Base-by-base conservation (phyloP, 352 stramenopile species). In the Phytopythium kandeliae region DNA sequence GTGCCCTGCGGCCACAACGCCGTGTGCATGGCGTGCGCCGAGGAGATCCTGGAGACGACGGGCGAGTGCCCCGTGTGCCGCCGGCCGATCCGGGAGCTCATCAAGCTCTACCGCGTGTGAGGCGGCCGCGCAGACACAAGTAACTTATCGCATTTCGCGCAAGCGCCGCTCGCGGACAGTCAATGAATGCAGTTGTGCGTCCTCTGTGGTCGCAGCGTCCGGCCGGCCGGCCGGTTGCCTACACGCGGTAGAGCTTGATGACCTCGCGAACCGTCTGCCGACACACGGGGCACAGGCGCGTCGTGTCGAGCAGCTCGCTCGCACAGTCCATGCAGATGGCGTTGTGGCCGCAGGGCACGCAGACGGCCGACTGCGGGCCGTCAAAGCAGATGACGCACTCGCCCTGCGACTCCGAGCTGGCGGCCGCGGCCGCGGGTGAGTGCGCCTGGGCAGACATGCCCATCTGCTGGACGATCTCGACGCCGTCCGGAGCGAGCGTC, bases 351-450 rank as follows among this genome's bases (percentile, higher is more conserved):
- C 85, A 95, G 0, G 85, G 85, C 19, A 95, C 80, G 35, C 82
- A 92, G 6, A 93, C 82, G 0, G 78, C 84, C 16, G 69, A 56
- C 56, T 92, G 76, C 19, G 77, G 73, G 0, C 67, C 78, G 51
- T 95, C 85, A 59, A 93, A 92, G 63, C 85, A 93, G 30, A 95
- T 85, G 0, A 95, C 66, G 45, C 85, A 95, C 51, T 95, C 85
- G 44, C 62, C 56, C 13, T 42, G 22, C 7, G 10, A 54, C 38
- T 24, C 15, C 40, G 31, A 33, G 40, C 26, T 21, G 22, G 22
- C 40, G 19, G 54, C 31, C 19, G 52, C 26, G 45, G 59, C 35
- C 54, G 57, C 15, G 33, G 47, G 11, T 25, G 38, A 26, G 59
- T 60, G 6, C 26, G 52, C 21, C 13, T 49, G 19, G 1, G 52